Percentiles rank a stretch among this genome's conserved stretches.
These are phyloP conservation scores for Cordyceps fumosorosea DNA, from an alignment of 2,329 filamentous ascomycete genomes.

Conservation along the genomic window DNA sequence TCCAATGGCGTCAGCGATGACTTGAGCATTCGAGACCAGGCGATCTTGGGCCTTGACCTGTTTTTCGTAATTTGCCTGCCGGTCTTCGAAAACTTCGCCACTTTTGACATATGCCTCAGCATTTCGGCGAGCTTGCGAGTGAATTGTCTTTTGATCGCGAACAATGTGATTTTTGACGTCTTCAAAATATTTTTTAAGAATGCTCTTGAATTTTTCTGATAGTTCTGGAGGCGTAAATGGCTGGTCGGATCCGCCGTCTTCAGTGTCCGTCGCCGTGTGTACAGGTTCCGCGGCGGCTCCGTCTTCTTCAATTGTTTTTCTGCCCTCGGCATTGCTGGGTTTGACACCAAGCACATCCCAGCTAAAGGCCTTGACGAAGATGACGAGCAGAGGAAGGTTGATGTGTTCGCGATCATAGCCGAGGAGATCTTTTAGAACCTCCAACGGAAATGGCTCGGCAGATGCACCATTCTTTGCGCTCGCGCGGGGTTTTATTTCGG, in stretches of 20 bases:
- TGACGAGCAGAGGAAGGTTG: constrained; percentile 84
- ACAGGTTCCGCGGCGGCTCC: constrained; percentile 19
- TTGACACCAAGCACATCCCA: constrained; percentile 91
- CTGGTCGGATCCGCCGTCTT: constrained; percentile 45
- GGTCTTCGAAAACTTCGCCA: constrained; percentile 95
- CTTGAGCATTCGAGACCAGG: constrained; percentile 81
- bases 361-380: constrained; percentile 92
- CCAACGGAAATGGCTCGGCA: constrained; percentile 87
- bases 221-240: constrained; percentile 71
- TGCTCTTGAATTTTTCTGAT: constrained; percentile 77
- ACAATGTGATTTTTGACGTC: constrained; percentile 84
- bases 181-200: constrained; percentile 83
- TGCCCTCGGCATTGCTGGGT: constrained; percentile 63
- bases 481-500: constrained; percentile 50
- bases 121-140: constrained; percentile 83
- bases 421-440: constrained; percentile 94
- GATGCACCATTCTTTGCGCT: constrained; percentile 55
- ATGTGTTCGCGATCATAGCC: constrained; percentile 88
- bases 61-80: constrained; percentile 92
- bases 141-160: constrained; percentile 86
- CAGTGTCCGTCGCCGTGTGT: constrained; percentile 32
- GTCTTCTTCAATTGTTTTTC: constrained; percentile 66
- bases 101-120: constrained; percentile 98
- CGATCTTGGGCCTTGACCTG: constrained; percentile 89
- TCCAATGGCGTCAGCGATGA: constrained; percentile 80